These are phyloP conservation scores for Ceratobasidium sp. DNA, from an alignment of 1,284 basidiomycete species.

Conservation along the genomic window DNA sequence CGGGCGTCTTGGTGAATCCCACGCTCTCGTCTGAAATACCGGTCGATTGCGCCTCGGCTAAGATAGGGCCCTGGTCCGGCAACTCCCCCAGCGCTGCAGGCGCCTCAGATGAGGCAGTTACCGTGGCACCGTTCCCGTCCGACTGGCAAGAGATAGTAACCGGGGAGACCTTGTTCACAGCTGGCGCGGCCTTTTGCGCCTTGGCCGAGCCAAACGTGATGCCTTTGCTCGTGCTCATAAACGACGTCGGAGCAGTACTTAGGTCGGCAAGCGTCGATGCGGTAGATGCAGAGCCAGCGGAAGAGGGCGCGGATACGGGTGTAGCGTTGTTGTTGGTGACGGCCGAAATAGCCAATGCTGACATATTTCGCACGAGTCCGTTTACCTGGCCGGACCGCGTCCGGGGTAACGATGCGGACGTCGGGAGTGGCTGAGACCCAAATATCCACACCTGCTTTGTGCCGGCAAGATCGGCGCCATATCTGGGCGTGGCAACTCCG, in stretches of 20 bases:
- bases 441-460: conserved; percentile 77
- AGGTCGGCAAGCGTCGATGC: conserved; percentile 33
- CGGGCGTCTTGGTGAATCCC: conserved; percentile 33
- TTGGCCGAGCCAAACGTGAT: conserved; percentile 29
- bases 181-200: conserved; percentile 13
- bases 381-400: conserved; percentile 25
- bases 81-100: not conserved
- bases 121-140: conserved; percentile 28
- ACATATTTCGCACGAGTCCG: conserved; percentile 40
- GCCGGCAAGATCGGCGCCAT: conserved; percentile 33
- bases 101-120: conserved; percentile 30
- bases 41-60: not conserved
- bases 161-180: conserved; percentile 34
- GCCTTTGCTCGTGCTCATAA: conserved; percentile 39
- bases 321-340: not conserved
- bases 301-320: not conserved
- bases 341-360: conserved; percentile 41
- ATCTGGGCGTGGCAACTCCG: conserved; percentile 28
- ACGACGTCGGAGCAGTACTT: conserved; percentile 38
- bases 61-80: conserved; percentile 1
- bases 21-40: conserved; percentile 23
- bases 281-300: conserved; percentile 17
- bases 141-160: conserved; percentile 28
- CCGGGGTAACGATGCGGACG: conserved; percentile 59
- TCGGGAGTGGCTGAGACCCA: conserved; percentile 90